Conservation (phyloP, 2,329 filamentous ascomycete species). For the Exutisphaerella laricina region DNA sequence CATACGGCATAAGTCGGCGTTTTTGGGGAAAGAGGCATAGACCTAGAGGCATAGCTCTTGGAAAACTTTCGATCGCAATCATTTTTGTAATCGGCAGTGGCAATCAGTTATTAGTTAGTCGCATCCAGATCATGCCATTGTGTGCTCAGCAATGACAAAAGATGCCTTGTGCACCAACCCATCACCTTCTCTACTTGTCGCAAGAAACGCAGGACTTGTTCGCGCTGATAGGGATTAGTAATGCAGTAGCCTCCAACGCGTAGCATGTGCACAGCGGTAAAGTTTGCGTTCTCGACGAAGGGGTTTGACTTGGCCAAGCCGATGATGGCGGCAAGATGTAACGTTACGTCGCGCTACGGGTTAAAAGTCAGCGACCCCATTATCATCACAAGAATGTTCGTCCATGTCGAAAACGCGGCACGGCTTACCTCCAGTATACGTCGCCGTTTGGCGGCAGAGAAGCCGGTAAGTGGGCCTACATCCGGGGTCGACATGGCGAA, state of each 20-base stretch:
- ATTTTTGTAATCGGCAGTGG: background rate
- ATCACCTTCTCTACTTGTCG: constrained; percentile 15
- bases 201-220: constrained; percentile 16
- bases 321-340: constrained; percentile 17
- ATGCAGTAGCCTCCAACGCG: constrained; percentile 22
- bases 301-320: constrained; percentile 22
- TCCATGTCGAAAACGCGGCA: no score
- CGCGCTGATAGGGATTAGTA: constrained; percentile 16
- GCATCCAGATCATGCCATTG: constrained; percentile 25
- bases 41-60: constrained; percentile 1
- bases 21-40: background rate
- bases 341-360: constrained; percentile 17
- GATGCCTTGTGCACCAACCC: constrained; percentile 19
- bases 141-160: constrained; percentile 13
- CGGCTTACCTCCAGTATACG: constrained; percentile 16
- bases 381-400: background rate
- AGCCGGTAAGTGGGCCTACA: constrained; percentile 13
- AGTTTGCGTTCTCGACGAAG: constrained; percentile 23
- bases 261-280: constrained; percentile 23
- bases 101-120: no score
- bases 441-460: constrained; percentile 17
- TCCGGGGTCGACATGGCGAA: constrained; percentile 17
- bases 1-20: background rate
- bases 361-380: background rate
- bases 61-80: no score